Percentiles rank a stretch among this genome's conserved stretches.
Evolutionary conservation across 805 yeast genomes (phyloP).

Genomic region (Suhomyces pyralidae): DNA sequence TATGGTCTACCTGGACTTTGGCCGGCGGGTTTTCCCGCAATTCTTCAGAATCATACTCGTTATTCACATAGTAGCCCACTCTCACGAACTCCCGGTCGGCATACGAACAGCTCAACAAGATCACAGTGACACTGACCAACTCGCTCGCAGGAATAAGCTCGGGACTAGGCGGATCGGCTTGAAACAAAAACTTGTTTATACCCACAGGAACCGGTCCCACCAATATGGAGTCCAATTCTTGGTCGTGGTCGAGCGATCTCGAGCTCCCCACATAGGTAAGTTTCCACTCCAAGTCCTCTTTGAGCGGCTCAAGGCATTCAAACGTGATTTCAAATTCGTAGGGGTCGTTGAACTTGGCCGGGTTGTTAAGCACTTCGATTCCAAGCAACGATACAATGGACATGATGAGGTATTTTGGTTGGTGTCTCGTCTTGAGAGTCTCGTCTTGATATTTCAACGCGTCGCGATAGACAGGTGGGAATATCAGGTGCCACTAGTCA

Average conservation of each 20-base stretch:
- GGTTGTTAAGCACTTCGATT: conserved; percentile 88
- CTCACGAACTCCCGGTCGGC: conserved; percentile 92
- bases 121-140: conserved; percentile 91
- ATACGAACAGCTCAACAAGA: conserved; percentile 87
- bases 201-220: conserved; percentile 99
- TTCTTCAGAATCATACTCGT: conserved; percentile 93
- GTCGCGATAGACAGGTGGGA: neutral
- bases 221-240: conserved; percentile 90
- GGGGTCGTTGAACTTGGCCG: conserved; percentile 89
- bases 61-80: conserved; percentile 96
- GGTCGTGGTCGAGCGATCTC: conserved; percentile 91
- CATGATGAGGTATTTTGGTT: conserved; percentile 43
- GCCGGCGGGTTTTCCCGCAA: conserved; percentile 90
- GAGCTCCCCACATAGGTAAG: conserved; percentile 96
- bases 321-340: conserved; percentile 97
- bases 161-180: conserved; percentile 96
- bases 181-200: conserved; percentile 83
- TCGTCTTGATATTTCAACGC: neutral
- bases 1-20: conserved; percentile 90
- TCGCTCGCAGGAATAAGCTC: conserved; percentile 96
- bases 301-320: conserved; percentile 90
- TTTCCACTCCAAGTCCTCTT: conserved; percentile 95
- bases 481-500: neutral
- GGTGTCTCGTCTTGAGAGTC: neutral
- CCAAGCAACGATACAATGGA: conserved; percentile 91